Base-by-base conservation (phyloP, 2,329 filamentous ascomycete species). In the Metarhizium album region DNA sequence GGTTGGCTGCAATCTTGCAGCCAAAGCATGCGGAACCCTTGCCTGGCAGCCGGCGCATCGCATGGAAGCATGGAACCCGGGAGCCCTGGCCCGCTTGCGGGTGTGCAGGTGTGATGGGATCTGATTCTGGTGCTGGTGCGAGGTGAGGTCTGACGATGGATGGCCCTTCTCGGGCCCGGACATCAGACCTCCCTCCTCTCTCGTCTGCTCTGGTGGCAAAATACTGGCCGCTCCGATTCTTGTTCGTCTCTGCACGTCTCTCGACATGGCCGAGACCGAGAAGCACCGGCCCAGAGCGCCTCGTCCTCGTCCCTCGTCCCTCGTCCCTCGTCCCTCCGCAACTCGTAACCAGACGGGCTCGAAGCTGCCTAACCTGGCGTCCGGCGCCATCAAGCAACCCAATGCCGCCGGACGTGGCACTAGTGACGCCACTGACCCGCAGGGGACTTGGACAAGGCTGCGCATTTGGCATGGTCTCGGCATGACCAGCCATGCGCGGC, bases 361-460 rank as follows among this genome's bases (percentile, higher is more conserved):
- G 33, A 35, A 8, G 4, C 11, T 8, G 11, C 13, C 4, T 24
- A 14, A n/a, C 40, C 40, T 24, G 20, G 40, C 7, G 24, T 22
- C 40, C 22, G 40, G 40, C 40, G 40, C 22, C 40, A 4, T 43
- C 22, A 1, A 14, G 16, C n/a, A 33, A 1, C 23, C 18, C 43
- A 46, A 33, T 46, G 43, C 43, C 33, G 33, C 43, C 7, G 35
- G 4, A n/a, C 9, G 11, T 20, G 16, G 22, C 46, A 40, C 46
- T 42, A 48, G 42, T 48, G 46, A 48, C 46, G 46, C 46, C 35
- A 48, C 46, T n/a, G 35, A 20, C 35, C 46, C 46, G 29, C 46
- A 40, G 33, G 43, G 46, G 46, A 48, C 46, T 48, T 18, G 22
- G n/a, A 2, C 35, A 5, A 27, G 14, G 11, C 22, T 43, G 18